Percentiles rank a stretch among this genome's conserved stretches.
These are phyloP conservation scores for Rubroshorea leprosula DNA, from an alignment of 345 rosid genomes.

Conservation along the genomic window DNA sequence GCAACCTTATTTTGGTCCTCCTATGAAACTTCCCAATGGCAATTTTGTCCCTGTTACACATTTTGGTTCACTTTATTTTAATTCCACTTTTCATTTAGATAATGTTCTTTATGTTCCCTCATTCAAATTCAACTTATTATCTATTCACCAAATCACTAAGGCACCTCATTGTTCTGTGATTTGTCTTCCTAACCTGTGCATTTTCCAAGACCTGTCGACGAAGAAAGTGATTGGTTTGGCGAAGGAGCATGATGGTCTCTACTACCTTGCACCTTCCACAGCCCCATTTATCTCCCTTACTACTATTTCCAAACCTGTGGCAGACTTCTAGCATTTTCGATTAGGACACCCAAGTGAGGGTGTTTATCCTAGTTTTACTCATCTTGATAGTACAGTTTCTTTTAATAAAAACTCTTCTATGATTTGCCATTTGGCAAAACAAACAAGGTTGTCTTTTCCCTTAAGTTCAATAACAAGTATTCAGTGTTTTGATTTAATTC, in stretches of 20 bases:
- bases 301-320: not conserved
- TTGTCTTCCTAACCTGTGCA: constrained; percentile 2
- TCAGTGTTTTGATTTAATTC: not conserved
- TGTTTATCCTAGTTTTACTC: not conserved
- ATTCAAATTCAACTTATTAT: constrained; percentile 14
- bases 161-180: not conserved
- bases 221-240: constrained; percentile 14
- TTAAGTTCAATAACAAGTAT: not conserved
- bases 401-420: not conserved
- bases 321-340: constrained; percentile 2
- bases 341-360: not conserved
- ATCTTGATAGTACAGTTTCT: not conserved
- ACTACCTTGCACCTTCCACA: not conserved
- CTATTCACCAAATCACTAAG: constrained; percentile 3
- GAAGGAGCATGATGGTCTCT: not conserved
- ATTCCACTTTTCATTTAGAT: not conserved
- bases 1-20: not conserved
- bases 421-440: not conserved
- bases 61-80: not conserved
- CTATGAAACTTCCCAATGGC: not conserved
- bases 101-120: constrained; percentile 1
- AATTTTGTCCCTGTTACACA: not conserved
- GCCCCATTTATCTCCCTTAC: too few relatives aligned
- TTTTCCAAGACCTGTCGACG: constrained; percentile 1
- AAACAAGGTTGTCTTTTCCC: not conserved